Evolutionary conservation across 2,329 filamentous ascomycete genomes (phyloP).

Genomic region (Sclerotinia spermophila): DNA sequence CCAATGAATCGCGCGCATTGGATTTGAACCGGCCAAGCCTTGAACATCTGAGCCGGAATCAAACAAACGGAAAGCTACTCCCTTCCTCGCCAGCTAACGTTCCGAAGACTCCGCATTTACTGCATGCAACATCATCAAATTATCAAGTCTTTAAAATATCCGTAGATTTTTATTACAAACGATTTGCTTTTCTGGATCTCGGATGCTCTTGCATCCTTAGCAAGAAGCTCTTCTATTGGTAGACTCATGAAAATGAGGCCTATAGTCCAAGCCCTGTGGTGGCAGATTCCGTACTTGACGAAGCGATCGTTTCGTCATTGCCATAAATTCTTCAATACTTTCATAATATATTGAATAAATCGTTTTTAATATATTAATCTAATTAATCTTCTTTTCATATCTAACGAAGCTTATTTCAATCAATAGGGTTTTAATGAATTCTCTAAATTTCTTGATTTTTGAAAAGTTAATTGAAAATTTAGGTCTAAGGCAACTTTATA

Average conservation of each 20-base stretch:
- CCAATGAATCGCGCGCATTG: too few relatives aligned
- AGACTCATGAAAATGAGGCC: background rate
- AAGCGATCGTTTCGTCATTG: too few relatives aligned
- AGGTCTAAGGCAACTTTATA: background rate
- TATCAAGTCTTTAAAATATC: background rate
- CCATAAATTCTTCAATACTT: too few relatives aligned
- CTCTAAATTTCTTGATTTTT: too few relatives aligned
- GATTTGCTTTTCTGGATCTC: background rate
- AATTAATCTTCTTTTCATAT: too few relatives aligned
- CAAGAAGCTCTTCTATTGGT: background rate
- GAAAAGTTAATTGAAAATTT: too few relatives aligned
- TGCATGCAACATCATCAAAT: background rate
- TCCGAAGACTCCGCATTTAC: background rate
- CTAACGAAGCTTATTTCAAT: too few relatives aligned
- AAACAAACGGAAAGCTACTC: background rate
- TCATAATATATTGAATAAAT: too few relatives aligned
- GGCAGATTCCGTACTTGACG: too few relatives aligned
- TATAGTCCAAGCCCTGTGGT: too few relatives aligned
- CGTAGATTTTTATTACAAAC: background rate
- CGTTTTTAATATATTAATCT: too few relatives aligned
- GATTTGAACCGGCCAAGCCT: background rate
- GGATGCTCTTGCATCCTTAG: background rate
- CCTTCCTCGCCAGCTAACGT: background rate
- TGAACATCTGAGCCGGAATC: background rate
- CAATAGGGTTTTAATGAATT: too few relatives aligned